Conservation (phyloP, 2,329 filamentous ascomycete species). For the Arthrobotrys megalospora region DNA sequence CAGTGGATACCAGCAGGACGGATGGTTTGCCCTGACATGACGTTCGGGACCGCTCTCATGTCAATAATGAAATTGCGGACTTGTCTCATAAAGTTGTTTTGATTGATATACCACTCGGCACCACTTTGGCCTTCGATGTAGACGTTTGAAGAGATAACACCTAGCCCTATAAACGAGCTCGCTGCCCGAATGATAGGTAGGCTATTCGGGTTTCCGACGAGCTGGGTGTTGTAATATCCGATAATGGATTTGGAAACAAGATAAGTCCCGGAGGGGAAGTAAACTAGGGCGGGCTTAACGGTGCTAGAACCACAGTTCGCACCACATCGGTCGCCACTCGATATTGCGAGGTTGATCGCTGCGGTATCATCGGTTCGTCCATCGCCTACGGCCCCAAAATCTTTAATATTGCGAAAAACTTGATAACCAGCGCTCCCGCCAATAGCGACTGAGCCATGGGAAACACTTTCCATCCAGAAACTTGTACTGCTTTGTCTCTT, state of each 20-base stretch:
- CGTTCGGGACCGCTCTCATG: slow-evolving; percentile 62
- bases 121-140: slow-evolving; percentile 76
- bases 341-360: slow-evolving; percentile 71
- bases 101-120: slow-evolving; percentile 69
- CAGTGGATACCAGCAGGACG: slow-evolving; percentile 58
- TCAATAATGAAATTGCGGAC: slow-evolving; percentile 73
- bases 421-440: slow-evolving; percentile 11
- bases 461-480: slow-evolving; percentile 28
- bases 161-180: slow-evolving; percentile 84
- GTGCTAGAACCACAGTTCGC: slow-evolving; percentile 73
- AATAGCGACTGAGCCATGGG: slow-evolving; percentile 1
- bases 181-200: slow-evolving; percentile 72
- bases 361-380: slow-evolving; percentile 66
- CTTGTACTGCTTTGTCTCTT: neutral
- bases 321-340: slow-evolving; percentile 82
- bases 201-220: slow-evolving; percentile 58
- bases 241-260: slow-evolving; percentile 60
- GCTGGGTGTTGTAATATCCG: slow-evolving; percentile 60
- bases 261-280: slow-evolving; percentile 65
- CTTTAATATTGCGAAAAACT: neutral
- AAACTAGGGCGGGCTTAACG: slow-evolving; percentile 62
- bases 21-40: neutral
- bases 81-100: slow-evolving; percentile 74
- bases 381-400: slow-evolving; percentile 18
- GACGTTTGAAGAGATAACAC: slow-evolving; percentile 88